Evolutionary conservation across 352 stramenopile species (phyloP), one percentile per base, ranked within the genome.

Genomic region (Phytopythium boreale): DNA sequence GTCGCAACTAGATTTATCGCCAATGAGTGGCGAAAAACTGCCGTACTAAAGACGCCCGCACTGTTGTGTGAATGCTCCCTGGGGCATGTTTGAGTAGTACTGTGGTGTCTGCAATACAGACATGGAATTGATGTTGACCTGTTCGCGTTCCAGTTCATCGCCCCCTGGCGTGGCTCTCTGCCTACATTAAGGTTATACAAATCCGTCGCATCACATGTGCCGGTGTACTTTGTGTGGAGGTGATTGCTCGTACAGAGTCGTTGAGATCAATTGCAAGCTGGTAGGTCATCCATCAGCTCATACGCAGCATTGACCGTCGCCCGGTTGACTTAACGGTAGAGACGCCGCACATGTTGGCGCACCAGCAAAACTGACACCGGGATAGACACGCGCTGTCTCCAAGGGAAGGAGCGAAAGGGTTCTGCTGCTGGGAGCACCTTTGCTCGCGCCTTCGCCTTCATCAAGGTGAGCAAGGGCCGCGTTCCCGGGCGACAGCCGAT

Each of bases 1-100:
- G 57, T 43, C 57, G 57, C 57, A 62, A 56, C 9, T 62, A 62
- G 44, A 51, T 14, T 20, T 20, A 14, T 39, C 53, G 12, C 20
- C 43, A 2, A 14, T n/a, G 19, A 34, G 29, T 8, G 29, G 29
- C 29, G 29, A 34, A 7, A n/a, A 34, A 34, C 43, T 49, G 6
- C 43, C 2, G 17, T 4, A 27, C 43, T 50, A 11, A 12, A 27
- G 20, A 14, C n/a, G 11, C 43, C 20, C 19, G 17, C 43, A 20
- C 11, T 22, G 19, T 11, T 14, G 20, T 49, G 6, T 49, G 43
- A 22, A 14, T 39, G 34, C 34, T 14, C 34, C 11, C 34, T 2
- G 10, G 43, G 20, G 19, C 1, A 12, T 4, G 43, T 0, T 26
- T 22, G 43, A 52, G 46, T 51, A 5, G 31, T 39, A 39, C 34